Base-by-base conservation (phyloP, 2,329 filamentous ascomycete species). In the Fusarium fracticaudum region DNA sequence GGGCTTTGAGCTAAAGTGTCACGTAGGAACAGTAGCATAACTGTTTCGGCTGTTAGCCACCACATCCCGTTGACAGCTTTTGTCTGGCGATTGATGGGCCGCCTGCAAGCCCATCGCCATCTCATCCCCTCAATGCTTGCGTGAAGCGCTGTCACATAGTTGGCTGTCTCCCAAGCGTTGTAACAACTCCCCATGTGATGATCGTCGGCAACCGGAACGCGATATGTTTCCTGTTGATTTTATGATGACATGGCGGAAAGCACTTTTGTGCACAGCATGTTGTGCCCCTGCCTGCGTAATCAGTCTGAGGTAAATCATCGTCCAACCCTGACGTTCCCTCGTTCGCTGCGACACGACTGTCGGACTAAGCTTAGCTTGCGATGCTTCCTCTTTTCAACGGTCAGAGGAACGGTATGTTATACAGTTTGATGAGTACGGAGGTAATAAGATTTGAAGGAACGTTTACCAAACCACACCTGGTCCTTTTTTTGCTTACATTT, bases 161-260 rank as follows among this genome's bases (percentile, higher is more conserved):
- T 69, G 64, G 71, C 31, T 43, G 48, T 62, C 37, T 31, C 17
- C 44, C 43, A 40, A 64, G 26, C n/a, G 41, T 66, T 74, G 64
- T 72, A 66, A 74, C 72, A 65, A 35, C 35, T 51, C 43, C 35
- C 44, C 37, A 43, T 63, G 64, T 55, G 43, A 61, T 72, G 72
- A 74, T 74, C 69, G 51, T 60, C 72, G 50, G 58, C 45, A 72
- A 61, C 48, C 71, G 67, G 62, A 69, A 74, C 62, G 47, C 50
- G 58, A 57, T 60, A 57, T 74, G 72, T 74, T 72, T 74, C 72
- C 60, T 67, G 24, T 74, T 71, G 53, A 64, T 60, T 58, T 55
- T 60, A 41, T 72, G 44, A 60, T 74, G 48, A 58, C 47, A 54
- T 61, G 47, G 63, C 44, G 40, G 68, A 54, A 61, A 48, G 60